These are phyloP conservation scores for Sapria himalayana DNA, from an alignment of 345 rosid species.

Conservation along the genomic window DNA sequence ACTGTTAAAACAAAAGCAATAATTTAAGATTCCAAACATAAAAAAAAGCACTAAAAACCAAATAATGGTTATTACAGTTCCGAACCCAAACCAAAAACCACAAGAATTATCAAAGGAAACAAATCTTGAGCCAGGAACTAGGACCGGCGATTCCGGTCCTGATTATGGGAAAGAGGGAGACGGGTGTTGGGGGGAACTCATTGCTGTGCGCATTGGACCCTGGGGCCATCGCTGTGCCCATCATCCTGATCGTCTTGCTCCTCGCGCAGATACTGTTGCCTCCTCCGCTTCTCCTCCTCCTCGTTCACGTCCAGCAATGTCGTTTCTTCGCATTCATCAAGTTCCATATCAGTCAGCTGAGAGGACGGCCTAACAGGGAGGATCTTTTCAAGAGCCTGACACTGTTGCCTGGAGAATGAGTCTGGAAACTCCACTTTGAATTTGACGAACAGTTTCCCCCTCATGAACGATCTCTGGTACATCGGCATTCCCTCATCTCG, in stretches of 20 bases:
- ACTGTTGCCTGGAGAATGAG: constrained; percentile 28
- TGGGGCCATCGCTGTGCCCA: constrained; percentile 29
- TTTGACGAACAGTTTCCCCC: constrained; percentile 47
- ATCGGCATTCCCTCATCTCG: constrained; percentile 69
- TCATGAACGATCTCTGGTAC: constrained; percentile 55
- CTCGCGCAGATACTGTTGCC: constrained; percentile 16
- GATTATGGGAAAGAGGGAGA: too few relatives aligned
- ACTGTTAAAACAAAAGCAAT: too few relatives aligned
- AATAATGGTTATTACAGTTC: too few relatives aligned
- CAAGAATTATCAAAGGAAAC: too few relatives aligned
- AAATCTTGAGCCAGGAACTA: too few relatives aligned
- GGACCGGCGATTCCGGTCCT: too few relatives aligned
- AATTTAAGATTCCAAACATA: too few relatives aligned
- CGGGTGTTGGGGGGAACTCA: too few relatives aligned
- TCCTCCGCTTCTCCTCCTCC: constrained; percentile 37
- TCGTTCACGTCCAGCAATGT: constrained; percentile 45
- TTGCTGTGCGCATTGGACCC: constrained; percentile 52
- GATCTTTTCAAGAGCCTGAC: constrained; percentile 25
- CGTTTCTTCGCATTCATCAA: constrained; percentile 68
- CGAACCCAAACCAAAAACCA: too few relatives aligned
- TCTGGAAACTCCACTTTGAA: constrained; percentile 47
- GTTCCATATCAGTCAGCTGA: constrained; percentile 41
- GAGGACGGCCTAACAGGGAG: constrained; percentile 26
- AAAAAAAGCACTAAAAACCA: too few relatives aligned
- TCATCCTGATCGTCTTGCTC: constrained; percentile 37